Base-by-base conservation (phyloP, 2,329 filamentous ascomycete genomes). In the Trichoderma sp. region DNA sequence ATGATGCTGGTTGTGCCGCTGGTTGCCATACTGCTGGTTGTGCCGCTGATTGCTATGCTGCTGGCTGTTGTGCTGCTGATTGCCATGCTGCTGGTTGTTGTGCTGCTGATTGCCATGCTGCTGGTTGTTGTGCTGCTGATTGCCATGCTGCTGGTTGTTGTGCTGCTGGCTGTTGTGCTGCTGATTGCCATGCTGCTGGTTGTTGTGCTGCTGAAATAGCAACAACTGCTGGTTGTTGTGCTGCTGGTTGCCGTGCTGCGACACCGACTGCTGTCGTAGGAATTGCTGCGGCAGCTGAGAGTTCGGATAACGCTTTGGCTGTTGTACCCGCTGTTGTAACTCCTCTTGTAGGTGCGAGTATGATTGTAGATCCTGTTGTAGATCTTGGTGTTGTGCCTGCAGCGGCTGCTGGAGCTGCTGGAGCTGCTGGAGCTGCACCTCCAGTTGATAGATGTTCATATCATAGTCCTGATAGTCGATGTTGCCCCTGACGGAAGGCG, bases 401-500 rank as follows among this genome's bases (percentile, higher is more conserved):
- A n/a, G 58, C 12, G 34, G 32, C 10, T 60, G 57, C n/a, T 63
- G 59, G 76, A 29, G 75, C 5, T 65, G 63, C 13, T 39, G 54
- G 5, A 48, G 32, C 17, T 52, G 63, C 27, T 37, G 60, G 37
- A 37, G 61, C 69, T 15, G 73, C 10, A n/a, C n/a, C n/a, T n/a
- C n/a, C n/a, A n/a, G n/a, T n/a, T n/a, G n/a, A n/a, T n/a, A n/a
- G n/a, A n/a, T n/a, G n/a, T n/a, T n/a, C n/a, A n/a, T n/a, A n/a
- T n/a, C 56, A 17, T n/a, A 25, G 39, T n/a, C 50, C 22, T 35
- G 29, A 29, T n/a, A 29, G 22, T 13, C 17, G n/a, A 32, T 54
- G 13, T 2, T 34, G 50, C 50, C 77, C 59, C 88, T 80, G 7
- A 80, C 76, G 2, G 89, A 87, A 7, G 90, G 87, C 76, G 89